Conservation (phyloP, 345 rosid genomes). For the Moricandia arvensis region DNA sequence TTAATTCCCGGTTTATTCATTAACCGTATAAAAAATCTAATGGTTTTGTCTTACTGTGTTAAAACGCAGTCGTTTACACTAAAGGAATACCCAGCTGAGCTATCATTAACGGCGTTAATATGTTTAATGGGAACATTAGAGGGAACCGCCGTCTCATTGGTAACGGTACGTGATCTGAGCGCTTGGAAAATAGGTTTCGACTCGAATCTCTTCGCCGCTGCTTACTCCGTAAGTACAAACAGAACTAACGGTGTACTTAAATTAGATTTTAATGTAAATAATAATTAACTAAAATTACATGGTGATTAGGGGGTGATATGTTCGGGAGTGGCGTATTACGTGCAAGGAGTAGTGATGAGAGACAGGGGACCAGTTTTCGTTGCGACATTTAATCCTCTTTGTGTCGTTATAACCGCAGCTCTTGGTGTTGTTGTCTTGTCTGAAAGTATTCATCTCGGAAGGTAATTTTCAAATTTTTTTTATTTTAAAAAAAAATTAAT, state of each 20-base stretch:
- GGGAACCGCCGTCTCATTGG: constrained; percentile 56
- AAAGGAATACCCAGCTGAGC: constrained; percentile 80
- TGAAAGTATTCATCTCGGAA: constrained; percentile 78
- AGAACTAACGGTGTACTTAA: too few relatives aligned
- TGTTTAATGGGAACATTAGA: constrained; percentile 82
- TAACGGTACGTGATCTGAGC: constrained; percentile 68
- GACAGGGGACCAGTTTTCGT: constrained; percentile 84
- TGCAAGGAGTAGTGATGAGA: constrained; percentile 71
- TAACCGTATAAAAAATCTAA: constrained; percentile 9
- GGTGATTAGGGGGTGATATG: constrained; percentile 78
- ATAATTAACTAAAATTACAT: background rate
- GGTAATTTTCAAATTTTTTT: constrained; percentile 43
- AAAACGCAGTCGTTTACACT: constrained; percentile 69
- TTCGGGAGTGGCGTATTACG: constrained; percentile 83
- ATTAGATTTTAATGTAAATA: background rate
- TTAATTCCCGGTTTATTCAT: constrained; percentile 20
- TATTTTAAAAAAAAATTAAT: background rate
- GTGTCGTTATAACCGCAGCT: constrained; percentile 80
- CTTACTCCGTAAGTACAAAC: constrained; percentile 61
- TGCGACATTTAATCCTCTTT: constrained; percentile 82
- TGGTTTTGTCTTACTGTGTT: background rate
- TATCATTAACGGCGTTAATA: constrained; percentile 71
- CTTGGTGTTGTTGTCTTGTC: constrained; percentile 64
- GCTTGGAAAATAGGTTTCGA: constrained; percentile 83
- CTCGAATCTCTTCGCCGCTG: constrained; percentile 70